Evolutionary conservation across 2,329 filamentous ascomycete genomes (phyloP).

Genomic region (Trichoderma simmonsii): DNA sequence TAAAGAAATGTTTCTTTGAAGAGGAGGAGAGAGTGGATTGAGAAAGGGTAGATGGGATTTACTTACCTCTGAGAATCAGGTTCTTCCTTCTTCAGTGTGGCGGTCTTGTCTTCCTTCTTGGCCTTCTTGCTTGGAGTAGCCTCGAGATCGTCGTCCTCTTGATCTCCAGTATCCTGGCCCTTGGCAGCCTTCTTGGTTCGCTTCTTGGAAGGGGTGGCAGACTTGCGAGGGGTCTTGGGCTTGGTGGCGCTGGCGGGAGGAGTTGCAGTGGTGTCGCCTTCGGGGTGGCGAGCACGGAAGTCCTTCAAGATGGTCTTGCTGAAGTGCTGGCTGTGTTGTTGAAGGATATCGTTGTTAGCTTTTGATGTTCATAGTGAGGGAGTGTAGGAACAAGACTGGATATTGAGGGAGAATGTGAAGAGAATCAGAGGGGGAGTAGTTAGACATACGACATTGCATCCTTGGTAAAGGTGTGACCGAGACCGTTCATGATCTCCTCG

Average conservation of each 20-base stretch:
- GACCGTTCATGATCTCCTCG: conserved; percentile 30
- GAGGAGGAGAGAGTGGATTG: too few relatives aligned
- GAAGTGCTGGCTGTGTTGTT: conserved; percentile 36
- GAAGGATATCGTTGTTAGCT: not conserved
- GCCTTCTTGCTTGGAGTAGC: conserved; percentile 29
- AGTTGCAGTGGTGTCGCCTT: conserved; percentile 1
- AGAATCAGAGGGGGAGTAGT: not conserved
- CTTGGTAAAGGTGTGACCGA: conserved; percentile 37
- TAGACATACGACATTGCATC: conserved; percentile 38
- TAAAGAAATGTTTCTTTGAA: too few relatives aligned
- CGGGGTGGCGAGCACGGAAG: conserved; percentile 30
- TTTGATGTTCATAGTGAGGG: not conserved
- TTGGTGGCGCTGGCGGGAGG: not conserved
- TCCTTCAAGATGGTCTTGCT: conserved; percentile 37
- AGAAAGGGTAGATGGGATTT: not conserved
- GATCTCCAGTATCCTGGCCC: not conserved
- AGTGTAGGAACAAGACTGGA: not conserved
- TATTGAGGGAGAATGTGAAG: too few relatives aligned
- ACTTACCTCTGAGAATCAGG: not conserved
- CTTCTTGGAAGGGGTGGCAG: conserved; percentile 21
- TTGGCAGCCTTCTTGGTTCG: conserved; percentile 15
- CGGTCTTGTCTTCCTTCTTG: conserved; percentile 29
- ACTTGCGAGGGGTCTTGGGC: conserved; percentile 13
- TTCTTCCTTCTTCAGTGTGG: conserved; percentile 23
- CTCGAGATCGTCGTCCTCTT: conserved; percentile 20